Evolutionary conservation across 345 rosid genomes (phyloP), one percentile per base, ranked within the genome.

Genomic region (Sonneratia alba): DNA sequence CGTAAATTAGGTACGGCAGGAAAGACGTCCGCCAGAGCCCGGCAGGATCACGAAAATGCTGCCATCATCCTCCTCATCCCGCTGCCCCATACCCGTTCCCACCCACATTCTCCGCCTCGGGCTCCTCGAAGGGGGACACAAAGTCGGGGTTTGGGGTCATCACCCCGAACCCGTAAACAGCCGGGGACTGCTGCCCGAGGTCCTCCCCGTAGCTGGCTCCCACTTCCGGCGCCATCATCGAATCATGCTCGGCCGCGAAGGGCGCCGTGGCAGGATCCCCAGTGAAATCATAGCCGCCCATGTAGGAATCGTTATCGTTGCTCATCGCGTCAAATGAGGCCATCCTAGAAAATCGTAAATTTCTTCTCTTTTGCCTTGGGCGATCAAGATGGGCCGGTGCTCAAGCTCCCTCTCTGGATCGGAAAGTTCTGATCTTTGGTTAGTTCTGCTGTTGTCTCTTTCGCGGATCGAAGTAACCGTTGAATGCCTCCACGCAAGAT

Each of bases 161-260:
- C 32, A 74, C 71, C 38, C 77, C 77, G 71, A 79, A 84, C 18
- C 87, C 90, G 3, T 85, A 87, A 24, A 75, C 81, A 40, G 84
- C 85, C 0, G 83, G 79, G 45, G 87, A 84, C 68, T 74, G 72
- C 62, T 76, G 83, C 51, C 72, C 68, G 12, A 68, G 18, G 36
- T 42, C 70, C 15, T 77, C 81, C 64, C 78, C 72, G 32, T 76
- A 72, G 19, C 72, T 71, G 14, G 21, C 78, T 47, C 75, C 79
- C 3, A 72, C 79, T 0, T 73, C 80, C 11, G 74, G 68, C 11
- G 43, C 47, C 55, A 66, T 42, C 37, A 27, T 6, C 51, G 19
- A 12, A 0, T 37, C 72, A 37, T 70, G 47, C 71, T 70, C 36
- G 48, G 71, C 68, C 62, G 70, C 59, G 27, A 34, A 42, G 4